Base-by-base conservation (phyloP, 768 basidiomycete species). In the Gautieria morchelliformis region DNA sequence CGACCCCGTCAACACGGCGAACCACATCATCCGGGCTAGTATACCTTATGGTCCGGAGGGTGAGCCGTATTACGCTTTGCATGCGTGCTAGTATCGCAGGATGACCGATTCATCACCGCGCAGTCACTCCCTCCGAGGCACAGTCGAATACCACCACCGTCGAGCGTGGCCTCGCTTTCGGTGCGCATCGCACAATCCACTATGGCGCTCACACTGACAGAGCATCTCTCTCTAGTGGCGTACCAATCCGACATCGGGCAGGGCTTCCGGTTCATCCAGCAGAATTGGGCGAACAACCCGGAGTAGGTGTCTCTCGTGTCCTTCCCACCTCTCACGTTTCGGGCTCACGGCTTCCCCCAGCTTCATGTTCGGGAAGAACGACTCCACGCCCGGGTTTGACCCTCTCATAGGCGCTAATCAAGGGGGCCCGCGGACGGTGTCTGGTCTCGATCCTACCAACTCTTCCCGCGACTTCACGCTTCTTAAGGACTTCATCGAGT, bases 141-240 rank as follows among this genome's bases (percentile, higher is more conserved):
- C 27, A 57, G 1, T 46, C 63, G 9, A 65, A 66, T 10, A 73
- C 71, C 65, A 80, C 80, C 1, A 51, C 63, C 19, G 66, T 72
- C 17, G 74, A 69, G 17, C 76, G 81, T 32, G 77, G 79, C 19
- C 65, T 80, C 15, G 66, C 77, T 27, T 80, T 79, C 66, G 69
- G 66, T 32, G 69, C 19, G 56, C 47, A 8, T 22, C 15, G 32
- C 27, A 19, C 22, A 40, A 20, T 12, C 8, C 17, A 39, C 11
- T 37, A 19, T 17, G n/a, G n/a, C n/a, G 10, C 11, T 42, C 3
- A 1, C 41, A 11, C 45, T 17, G 30, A 27, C 17, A 35, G 17
- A 45, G 19, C 19, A 27, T n/a, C n/a, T n/a, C n/a, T 20, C 17
- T 4, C 12, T 71, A 57, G 67, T 64, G 4, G 57, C 61, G 12